Base-by-base conservation (phyloP, 306 rosid genomes). In the Begonia peltatifolia region DNA sequence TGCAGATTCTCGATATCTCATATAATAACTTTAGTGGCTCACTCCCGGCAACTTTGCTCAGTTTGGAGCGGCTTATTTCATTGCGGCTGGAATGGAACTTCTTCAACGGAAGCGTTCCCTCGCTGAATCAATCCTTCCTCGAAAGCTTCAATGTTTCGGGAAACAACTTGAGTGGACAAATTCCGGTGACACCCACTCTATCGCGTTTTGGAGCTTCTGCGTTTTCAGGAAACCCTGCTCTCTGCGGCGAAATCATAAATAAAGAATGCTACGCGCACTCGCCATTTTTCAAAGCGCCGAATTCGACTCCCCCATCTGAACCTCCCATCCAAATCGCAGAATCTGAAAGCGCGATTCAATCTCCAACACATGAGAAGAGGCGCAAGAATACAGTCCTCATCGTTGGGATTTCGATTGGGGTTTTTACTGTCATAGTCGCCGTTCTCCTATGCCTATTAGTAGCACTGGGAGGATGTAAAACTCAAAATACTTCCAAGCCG, bases 211-310 rank as follows among this genome's bases (percentile, higher is more conserved):
- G 57, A 10, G 25, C 79, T 30, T 23, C 73, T 43, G 70, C 89
- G 52, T 89, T 89, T 60, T 56, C 48, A 5, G 70, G 57, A 9
- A 89, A 89, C 57, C 74, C 75, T 0, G 74, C 63, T 18, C 83
- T 85, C 47, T 89, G 95, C 54, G 97, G 97, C 5, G 87, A 89
- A 69, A 62, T 82, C 50, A 35, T 84, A 5, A 74, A 78, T 43
- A 70, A 20, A 43, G 74, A 77, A 0, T 89, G 97, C 42, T 53
- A 54, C 13, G 53, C 63, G 7, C 81, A 25, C 8, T 60, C 87
- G 9, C 77, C 70, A 4, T 80, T 85, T 71, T 82, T 85, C 51
- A 85, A 76, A 41, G 55, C 83, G 1, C 50, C 80, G 41, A 67
- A 66, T 36, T 54, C 57, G 41, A 25, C 72, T 5, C 52, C 69